Evolutionary conservation across 2,329 filamentous ascomycete genomes (phyloP).

Genomic region (Mariannaea sp.): DNA sequence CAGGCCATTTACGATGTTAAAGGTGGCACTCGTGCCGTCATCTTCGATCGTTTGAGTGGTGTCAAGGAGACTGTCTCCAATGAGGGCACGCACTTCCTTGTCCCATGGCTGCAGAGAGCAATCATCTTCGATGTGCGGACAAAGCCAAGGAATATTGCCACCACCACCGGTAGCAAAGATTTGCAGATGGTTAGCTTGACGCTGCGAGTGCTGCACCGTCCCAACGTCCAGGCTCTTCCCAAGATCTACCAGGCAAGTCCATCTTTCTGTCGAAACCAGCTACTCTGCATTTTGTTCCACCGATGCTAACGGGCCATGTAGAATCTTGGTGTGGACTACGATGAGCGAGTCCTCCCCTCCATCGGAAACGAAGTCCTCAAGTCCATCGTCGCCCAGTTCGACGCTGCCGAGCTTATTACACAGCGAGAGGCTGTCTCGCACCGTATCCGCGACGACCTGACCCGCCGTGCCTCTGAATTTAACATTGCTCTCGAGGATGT

Average conservation of each 20-base stretch:
- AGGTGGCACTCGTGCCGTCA: conserved; percentile 91
- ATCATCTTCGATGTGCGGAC: conserved; percentile 98
- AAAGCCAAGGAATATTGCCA: conserved; percentile 95
- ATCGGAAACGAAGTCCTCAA: conserved; percentile 99
- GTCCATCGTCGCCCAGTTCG: conserved; percentile 97
- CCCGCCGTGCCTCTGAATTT: conserved; percentile 93
- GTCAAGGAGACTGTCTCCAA: conserved; percentile 92
- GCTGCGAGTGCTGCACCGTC: conserved; percentile 89
- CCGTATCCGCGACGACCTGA: conserved; percentile 89
- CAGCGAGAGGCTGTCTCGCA: conserved; percentile 96
- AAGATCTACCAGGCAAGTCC: conserved; percentile 92
- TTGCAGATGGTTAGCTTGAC: conserved; percentile 99
- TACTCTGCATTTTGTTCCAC: neutral
- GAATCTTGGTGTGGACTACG: conserved; percentile 98
- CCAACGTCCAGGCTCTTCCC: conserved; percentile 88
- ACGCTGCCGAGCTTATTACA: conserved; percentile 97
- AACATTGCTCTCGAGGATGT: conserved; percentile 99
- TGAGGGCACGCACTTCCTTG: conserved; percentile 94
- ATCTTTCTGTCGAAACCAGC: neutral
- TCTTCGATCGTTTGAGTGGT: conserved; percentile 92
- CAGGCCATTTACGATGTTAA: conserved; percentile 95
- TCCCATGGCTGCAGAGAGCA: conserved; percentile 93
- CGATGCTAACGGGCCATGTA: conserved; percentile 46
- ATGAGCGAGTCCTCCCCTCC: conserved; percentile 95
- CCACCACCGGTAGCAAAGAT: conserved; percentile 97